Base-by-base conservation (phyloP, 2,329 filamentous ascomycete genomes). In the Aspergillus arachidicola region DNA sequence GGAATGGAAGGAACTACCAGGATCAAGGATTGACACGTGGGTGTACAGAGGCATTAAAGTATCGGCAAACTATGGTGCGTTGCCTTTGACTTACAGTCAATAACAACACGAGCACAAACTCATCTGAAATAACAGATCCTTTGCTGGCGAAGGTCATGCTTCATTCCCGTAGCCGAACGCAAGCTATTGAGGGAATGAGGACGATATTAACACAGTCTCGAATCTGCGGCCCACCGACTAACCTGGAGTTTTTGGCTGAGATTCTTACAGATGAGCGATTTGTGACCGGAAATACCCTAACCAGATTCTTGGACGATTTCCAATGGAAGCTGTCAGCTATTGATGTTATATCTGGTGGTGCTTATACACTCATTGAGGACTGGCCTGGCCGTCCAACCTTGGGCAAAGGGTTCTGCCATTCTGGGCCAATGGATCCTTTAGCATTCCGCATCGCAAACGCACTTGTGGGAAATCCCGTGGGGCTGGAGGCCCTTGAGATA, bases 11-110 rank as follows among this genome's bases (percentile, higher is more conserved):
- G 69, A 81, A 14, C 71, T 80, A 0, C 67, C 79, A 0, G 80
- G 80, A 5, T 78, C 83, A 28, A 81, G 88, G 5, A 82, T 91
- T 30, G 88, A 91, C 67, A 89, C 87, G 0, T 90, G 87, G 87
- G 80, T 89, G 1, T 81, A 83, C 59, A 83, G 82, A 1, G 87
- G 87, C 6, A 82, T 83, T 2, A 82, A 79, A 3, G 80, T 90
- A 45, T 85, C 84, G 6, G 82, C 86, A 1, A 80, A 85, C 62
- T 89, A 88, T 59, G 85, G 85, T 77, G 72, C 64, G 67, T 57
- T 57, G n/a, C n/a, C n/a, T 48, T 14, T 11, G 26, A n/a, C 14
- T n/a, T 30, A n/a, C 45, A 32, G 5, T 1, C 11, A 16, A 9
- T 3, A 14, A 55, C 9, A 23, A 55, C 6, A 14, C 3, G 23